phyloP scores from a whole-genome alignment of 1,139 yeast species.

The Magnusiomyces ingens region DNA sequence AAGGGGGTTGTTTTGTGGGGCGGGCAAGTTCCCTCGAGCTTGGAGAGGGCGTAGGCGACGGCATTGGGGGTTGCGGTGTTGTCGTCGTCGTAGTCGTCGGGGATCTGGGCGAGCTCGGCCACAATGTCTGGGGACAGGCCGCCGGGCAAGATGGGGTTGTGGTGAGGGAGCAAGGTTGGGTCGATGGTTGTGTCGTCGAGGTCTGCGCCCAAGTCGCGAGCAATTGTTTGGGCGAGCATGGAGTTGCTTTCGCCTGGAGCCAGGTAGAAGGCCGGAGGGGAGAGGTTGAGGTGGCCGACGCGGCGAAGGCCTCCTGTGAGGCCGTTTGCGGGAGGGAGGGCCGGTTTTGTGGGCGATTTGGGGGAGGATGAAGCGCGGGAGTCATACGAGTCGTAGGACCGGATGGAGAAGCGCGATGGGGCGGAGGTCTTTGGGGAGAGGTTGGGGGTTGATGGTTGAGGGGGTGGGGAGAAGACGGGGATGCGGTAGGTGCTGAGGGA shows the following conservation, averaged over 20 bases:
- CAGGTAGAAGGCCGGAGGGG: too few relatives aligned
- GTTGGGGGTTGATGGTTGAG: background rate
- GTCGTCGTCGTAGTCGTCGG: slow-evolving; percentile 63
- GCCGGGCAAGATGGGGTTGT: background rate
- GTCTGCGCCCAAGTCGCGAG: background rate
- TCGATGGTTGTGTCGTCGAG: background rate
- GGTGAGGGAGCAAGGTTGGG: background rate
- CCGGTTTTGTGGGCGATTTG: too few relatives aligned
- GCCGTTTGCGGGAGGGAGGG: too few relatives aligned
- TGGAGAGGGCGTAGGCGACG: slow-evolving; percentile 63
- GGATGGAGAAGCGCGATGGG: background rate
- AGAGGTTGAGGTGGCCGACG: background rate
- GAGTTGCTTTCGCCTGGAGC: background rate
- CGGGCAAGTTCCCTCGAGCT: slow-evolving; percentile 60
- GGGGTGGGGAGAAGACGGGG: too few relatives aligned
- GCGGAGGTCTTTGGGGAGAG: background rate
- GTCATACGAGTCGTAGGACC: slow-evolving; percentile 11
- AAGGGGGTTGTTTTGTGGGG: too few relatives aligned
- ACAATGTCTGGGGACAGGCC: slow-evolving; percentile 25
- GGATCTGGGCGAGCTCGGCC: slow-evolving; percentile 51
- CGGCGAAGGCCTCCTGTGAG: background rate
- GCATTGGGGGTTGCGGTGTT: slow-evolving; percentile 41
- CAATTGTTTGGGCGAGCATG: background rate
- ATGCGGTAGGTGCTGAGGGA: too few relatives aligned
- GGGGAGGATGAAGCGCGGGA: slow-evolving; percentile 1